phyloP scores from a whole-genome alignment of 2,329 filamentous ascomycete species.

The Pyrenophora graminea region DNA sequence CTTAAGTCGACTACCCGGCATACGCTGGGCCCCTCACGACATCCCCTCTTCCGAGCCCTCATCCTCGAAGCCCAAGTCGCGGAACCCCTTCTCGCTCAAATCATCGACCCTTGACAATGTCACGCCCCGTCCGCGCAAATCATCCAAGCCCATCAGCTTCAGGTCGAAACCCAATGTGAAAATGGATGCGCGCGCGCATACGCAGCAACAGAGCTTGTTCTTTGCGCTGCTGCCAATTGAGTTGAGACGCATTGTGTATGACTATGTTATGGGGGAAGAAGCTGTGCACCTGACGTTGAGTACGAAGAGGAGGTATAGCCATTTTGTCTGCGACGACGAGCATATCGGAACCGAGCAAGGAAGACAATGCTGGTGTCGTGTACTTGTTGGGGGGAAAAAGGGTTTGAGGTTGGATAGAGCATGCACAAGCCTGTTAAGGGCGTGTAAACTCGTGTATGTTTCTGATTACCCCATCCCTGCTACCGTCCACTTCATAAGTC shows the following conservation, averaged over 20 bases:
- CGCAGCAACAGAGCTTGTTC: slow-evolving; percentile 35
- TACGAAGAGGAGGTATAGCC: slow-evolving; percentile 34
- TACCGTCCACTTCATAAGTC: no score
- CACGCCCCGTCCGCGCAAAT: slow-evolving; percentile 23
- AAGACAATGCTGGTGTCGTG: slow-evolving; percentile 33
- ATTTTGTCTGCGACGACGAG: slow-evolving; percentile 37
- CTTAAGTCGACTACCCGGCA: slow-evolving; percentile 20
- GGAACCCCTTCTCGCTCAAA: slow-evolving; percentile 17
- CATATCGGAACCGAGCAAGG: neutral
- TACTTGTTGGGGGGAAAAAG: slow-evolving; percentile 34
- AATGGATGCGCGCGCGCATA: slow-evolving; percentile 32
- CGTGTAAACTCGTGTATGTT: slow-evolving; percentile 38
- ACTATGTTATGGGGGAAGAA: slow-evolving; percentile 34
- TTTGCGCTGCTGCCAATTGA: slow-evolving; percentile 41
- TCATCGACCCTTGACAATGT: slow-evolving; percentile 2
- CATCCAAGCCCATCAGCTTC: slow-evolving; percentile 20
- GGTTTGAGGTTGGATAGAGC: slow-evolving; percentile 17
- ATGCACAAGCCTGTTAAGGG: slow-evolving; percentile 22
- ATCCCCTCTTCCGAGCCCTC: slow-evolving; percentile 17
- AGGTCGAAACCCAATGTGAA: slow-evolving; percentile 25
- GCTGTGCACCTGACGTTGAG: slow-evolving; percentile 40
- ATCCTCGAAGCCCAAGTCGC: slow-evolving; percentile 19
- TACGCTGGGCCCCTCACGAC: slow-evolving; percentile 37
- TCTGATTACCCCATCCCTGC: neutral
- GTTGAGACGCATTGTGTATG: slow-evolving; percentile 39